These are phyloP conservation scores for Gleditsia sinensis DNA, from an alignment of 306 rosid genomes.

Conservation along the genomic window DNA sequence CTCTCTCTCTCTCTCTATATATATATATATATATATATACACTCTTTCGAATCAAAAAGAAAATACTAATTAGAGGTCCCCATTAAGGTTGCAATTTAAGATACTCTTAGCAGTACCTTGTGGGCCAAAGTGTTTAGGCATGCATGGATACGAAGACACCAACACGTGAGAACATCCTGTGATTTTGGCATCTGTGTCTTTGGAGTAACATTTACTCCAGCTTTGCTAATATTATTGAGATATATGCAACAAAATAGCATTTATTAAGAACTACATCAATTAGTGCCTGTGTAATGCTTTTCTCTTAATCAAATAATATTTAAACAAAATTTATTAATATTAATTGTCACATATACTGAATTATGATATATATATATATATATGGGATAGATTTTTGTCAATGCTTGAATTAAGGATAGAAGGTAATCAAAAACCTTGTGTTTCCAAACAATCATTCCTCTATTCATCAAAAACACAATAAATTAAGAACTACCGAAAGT, in stretches of 20 bases:
- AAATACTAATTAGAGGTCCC: conserved; percentile 26
- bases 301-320: neutral
- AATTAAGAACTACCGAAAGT: too few species aligned
- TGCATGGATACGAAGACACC: conserved; percentile 41
- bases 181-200: conserved; percentile 36
- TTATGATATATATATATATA: too few species aligned
- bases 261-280: neutral
- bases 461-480: conserved; percentile 40
- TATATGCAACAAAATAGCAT: neutral
- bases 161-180: conserved; percentile 53
- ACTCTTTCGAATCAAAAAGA: too few species aligned
- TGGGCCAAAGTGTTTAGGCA: conserved; percentile 36
- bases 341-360: neutral
- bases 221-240: too few species aligned
- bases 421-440: conserved; percentile 24
- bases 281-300: neutral
- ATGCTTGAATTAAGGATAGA: conserved; percentile 34
- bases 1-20: too few species aligned
- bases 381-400: neutral
- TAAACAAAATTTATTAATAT: neutral
- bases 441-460: conserved; percentile 26
- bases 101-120: conserved; percentile 30
- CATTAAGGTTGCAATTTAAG: conserved; percentile 44
- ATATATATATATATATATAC: too few species aligned
- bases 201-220: conserved; percentile 48